A percentile compares a stretch with the other conserved stretches of the same genome.
Conservation (phyloP, 805 yeast genomes). For the Ogataea pignaliae region DNA sequence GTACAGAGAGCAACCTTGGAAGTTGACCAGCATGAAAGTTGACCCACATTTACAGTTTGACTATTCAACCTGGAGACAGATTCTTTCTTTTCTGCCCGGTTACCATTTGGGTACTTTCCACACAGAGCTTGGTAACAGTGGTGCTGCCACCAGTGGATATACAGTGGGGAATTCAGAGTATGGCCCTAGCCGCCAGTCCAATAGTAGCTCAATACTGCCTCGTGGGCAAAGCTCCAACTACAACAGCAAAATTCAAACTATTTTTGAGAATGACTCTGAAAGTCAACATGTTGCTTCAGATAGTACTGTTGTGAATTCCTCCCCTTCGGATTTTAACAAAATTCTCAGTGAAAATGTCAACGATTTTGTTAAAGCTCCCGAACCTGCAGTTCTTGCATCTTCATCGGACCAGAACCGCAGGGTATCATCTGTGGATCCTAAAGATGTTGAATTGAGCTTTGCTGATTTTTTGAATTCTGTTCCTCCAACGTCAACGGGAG, state of each 20-base stretch:
- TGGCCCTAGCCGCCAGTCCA: no score
- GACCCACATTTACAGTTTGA: slow-evolving; percentile 16
- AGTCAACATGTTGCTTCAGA: not conserved
- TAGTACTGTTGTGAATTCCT: not conserved
- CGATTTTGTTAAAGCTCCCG: not conserved
- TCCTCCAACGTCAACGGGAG: not conserved
- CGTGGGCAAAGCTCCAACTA: no score
- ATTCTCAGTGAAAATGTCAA: not conserved
- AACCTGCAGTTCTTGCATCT: not conserved
- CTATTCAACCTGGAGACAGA: slow-evolving; percentile 18
- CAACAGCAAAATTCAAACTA: not conserved
- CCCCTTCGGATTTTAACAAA: not conserved
- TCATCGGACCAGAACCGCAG: not conserved
- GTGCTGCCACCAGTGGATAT: not conserved
- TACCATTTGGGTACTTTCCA: slow-evolving; percentile 8
- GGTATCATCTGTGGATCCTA: slow-evolving; percentile 9
- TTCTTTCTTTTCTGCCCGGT: slow-evolving; percentile 26
- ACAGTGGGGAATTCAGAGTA: not conserved
- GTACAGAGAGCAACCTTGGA: slow-evolving; percentile 79
- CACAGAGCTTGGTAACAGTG: not conserved
- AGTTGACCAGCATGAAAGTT: slow-evolving; percentile 22
- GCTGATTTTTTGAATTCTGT: slow-evolving; percentile 12
- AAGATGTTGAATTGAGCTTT: slow-evolving; percentile 12
- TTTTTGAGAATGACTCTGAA: not conserved
- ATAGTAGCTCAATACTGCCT: no score